Base-by-base conservation (phyloP, 2,329 filamentous ascomycete species). In the Alternaria novae-zelandiae region DNA sequence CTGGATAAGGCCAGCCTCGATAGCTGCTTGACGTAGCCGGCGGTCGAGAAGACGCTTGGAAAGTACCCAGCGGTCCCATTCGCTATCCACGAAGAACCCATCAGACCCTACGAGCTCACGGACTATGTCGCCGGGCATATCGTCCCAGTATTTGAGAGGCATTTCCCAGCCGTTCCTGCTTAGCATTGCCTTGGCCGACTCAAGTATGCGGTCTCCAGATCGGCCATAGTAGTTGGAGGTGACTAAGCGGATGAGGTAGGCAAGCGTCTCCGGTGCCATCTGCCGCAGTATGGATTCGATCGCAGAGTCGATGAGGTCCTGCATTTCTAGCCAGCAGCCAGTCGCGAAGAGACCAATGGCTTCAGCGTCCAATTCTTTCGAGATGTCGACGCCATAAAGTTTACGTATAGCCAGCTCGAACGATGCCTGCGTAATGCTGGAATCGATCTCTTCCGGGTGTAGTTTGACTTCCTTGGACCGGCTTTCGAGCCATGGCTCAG, bases 91-190 rank as follows among this genome's bases (percentile, higher is more conserved):
- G 69, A 85, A 88, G 74, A 88, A 88, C 28, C 86, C 86, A 71
- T 88, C 86, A 10, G 85, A 86, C 9, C 85, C 86, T 30, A 88
- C 83, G 15, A 88, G 85, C 65, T 88, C 86, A n/a, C 86, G 82
- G 46, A 87, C 81, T 57, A 87, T 83, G 64, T 88, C 86, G 6
- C 85, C 85, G 5, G 86, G 85, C 57, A 88, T 86, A 17, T 83
- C 84, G 65, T 88, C 86, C 86, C 86, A 88, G 63, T 83, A 82
- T 65, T 79, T 80, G 15, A 84, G 66, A 7, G 83, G 81, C 86
- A 88, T 88, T 63, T 84, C 82, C 84, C 84, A 87, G 6, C 86
- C 86, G 70, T 86, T 85, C 59, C 85, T 79, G 69, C 85, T 87
- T 9, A 88, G 78, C 85, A 87, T 87, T 6, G 86, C 84, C 69